These are phyloP conservation scores for Chrysanthemum seticuspe DNA, from an alignment of 129 eudicot genomes.

Conservation along the genomic window DNA sequence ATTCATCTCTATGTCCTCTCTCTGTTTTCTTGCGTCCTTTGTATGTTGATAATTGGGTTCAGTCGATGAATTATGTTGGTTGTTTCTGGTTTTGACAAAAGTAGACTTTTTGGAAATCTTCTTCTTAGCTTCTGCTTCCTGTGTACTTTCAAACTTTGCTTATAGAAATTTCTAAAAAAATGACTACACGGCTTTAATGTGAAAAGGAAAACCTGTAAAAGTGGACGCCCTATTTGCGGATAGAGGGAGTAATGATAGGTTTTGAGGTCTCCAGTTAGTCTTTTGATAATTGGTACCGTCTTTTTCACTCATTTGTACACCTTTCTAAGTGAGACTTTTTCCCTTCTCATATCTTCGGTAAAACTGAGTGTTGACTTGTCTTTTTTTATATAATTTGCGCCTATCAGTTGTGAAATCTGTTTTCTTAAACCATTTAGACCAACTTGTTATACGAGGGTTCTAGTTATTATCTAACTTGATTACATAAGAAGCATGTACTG, in stretches of 20 bases:
- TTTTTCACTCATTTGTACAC: neutral
- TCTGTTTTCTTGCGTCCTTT: neutral
- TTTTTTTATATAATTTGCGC: neutral
- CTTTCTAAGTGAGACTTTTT: neutral
- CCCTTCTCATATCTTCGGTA: neutral
- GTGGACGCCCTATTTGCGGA: neutral
- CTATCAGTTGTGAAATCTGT: neutral
- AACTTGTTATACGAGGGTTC: neutral
- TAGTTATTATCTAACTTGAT: neutral
- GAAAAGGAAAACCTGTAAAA: neutral
- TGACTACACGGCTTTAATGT: neutral
- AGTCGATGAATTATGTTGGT: constrained; percentile 3
- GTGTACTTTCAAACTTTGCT: neutral
- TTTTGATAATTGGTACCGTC: constrained; percentile 5
- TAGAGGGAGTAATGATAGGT: constrained; percentile 14
- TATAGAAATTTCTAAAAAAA: neutral
- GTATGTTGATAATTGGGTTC: constrained; percentile 7
- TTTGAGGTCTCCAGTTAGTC: neutral
- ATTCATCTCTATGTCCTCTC: neutral
- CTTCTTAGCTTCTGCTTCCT: neutral
- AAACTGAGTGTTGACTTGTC: neutral
- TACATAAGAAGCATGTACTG: neutral
- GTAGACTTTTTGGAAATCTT: constrained; percentile 2
- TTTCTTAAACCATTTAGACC: neutral
- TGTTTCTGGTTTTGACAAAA: constrained; percentile 13